Evolutionary conservation across 2,329 filamentous ascomycete species (phyloP), one percentile per base, ranked within the genome.

Genomic region (Rhexocercosporidium sp.): DNA sequence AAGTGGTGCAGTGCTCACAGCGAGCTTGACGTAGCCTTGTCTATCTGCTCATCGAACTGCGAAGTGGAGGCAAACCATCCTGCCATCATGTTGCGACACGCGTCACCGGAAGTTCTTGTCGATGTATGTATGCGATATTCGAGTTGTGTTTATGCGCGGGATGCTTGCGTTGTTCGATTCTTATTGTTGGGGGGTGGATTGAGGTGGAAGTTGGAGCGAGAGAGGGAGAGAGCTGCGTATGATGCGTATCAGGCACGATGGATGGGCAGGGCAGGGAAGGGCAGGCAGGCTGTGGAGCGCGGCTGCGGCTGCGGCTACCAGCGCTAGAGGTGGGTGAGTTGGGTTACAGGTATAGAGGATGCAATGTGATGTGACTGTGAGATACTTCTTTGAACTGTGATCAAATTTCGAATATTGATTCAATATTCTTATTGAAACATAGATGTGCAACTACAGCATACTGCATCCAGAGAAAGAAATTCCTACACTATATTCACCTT

Each of bases 21-120:
- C 37, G 74, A 85, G 81, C 94, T 98, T 78, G 93, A 97, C 72
- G 96, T 99, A 62, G 96, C 96, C 80, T 92, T 93, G 79, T 97
- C 95, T 77, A 99, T 91, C 86, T 98, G 96, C 82, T 97, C 94
- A 81, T 99, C 96, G 81, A 99, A 86, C 82, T 94, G 93, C 77
- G 91, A 92, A 80, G 93, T 93, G 81, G 93, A 95, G 74, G 92
- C 92, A 79, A 97, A 98, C 95, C 95, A 99, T 85, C 94, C 94
- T 78, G 93, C 90, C 94, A 97, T 97, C 85, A 86, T 91, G 75
- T 81, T 83, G 73, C 22, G 29, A 49, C 39, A 11, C 64, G 53
- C 41, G 53, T 66, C 39, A 59, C 54, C n/a, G 65, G 46, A 39
- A 56, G 27, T 14, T 27, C 4, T 34, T 37, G n/a, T 11, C 18